Base-by-base conservation (phyloP, 495 filamentous ascomycete species). In the Paragyromitra xinjiangensis region DNA sequence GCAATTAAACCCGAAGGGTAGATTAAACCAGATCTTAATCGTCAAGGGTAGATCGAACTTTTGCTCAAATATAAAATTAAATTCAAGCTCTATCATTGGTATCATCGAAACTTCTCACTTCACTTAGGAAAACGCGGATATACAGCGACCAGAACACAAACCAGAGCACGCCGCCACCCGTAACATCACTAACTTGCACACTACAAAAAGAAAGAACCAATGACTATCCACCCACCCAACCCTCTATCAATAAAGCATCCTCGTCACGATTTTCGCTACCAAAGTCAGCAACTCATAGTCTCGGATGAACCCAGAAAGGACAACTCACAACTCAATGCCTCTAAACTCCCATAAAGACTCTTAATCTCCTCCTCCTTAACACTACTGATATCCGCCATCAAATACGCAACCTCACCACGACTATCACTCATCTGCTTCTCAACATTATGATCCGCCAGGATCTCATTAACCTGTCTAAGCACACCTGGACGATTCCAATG, bases 381-480 rank as follows among this genome's bases (percentile, higher is more conserved):
- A 69, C 91, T 86, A 84, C 92, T 97, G 69, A 99, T 92, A 85
- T 99, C 95, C 22, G 95, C 95, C 94, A 99, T 97, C 73, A 98
- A 86, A 83, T 98, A 99, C 34, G 95, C 95, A 84, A 92, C 92
- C 83, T 98, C 94, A 75, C 93, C 95, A 85, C 91, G 90, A 85
- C 91, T 95, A 82, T 98, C 95, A 48, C 93, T 95, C 86, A 94
- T 97, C 84, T 99, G 95, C 85, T 97, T 98, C 83, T 98, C 95
- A 73, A 99, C 94, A 82, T 99, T 99, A 85, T 99, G 94, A 71
- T 95, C 90, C 19, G 90, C 92, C 75, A 98, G 89, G 66, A 98
- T 92, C 81, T 94, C 91, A 86, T 98, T 99, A 53, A 99, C 93
- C 87, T 90, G 93, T 69, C 92, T 89, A 83, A 99, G 86, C 69